Evolutionary conservation across 768 basidiomycete species (phyloP).

Genomic region (Antrodiella citrinella): DNA sequence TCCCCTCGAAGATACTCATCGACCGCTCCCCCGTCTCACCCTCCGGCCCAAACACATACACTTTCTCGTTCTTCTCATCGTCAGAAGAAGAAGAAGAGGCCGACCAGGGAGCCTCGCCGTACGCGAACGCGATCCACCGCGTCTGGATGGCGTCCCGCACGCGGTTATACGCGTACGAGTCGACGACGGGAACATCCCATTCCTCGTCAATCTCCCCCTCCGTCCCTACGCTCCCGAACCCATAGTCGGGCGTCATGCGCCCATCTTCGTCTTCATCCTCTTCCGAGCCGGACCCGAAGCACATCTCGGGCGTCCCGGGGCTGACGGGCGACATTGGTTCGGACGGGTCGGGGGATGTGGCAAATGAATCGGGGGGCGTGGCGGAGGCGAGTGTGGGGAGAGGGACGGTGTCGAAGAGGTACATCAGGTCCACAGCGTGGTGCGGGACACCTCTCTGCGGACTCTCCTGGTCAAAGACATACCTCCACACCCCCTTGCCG

Average conservation of each 20-base stretch:
- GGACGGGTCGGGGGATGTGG: constrained; percentile 12
- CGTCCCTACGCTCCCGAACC: constrained; percentile 27
- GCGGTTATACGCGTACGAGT: constrained; percentile 56
- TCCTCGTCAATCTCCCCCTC: constrained; percentile 29
- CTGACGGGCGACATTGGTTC: constrained; percentile 2
- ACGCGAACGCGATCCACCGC: constrained; percentile 67
- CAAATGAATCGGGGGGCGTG: constrained; percentile 13
- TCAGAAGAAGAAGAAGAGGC: not conserved
- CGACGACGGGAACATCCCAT: constrained; percentile 53
- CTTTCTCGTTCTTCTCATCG: constrained; percentile 43
- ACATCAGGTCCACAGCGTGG: constrained; percentile 65
- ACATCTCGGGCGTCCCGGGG: constrained; percentile 18
- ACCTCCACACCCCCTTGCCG: constrained; percentile 66
- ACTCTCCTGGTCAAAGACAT: constrained; percentile 77
- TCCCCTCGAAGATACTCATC: constrained; percentile 53
- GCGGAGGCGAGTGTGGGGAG: constrained; percentile 30
- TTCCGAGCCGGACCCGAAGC: constrained; percentile 25
- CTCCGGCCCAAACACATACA: constrained; percentile 77
- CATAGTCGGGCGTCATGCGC: constrained; percentile 13
- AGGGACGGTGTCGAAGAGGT: constrained; percentile 72
- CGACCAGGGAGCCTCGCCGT: constrained; percentile 67
- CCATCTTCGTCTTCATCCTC: constrained; percentile 16
- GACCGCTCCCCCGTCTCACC: constrained; percentile 74
- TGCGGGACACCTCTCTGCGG: constrained; percentile 57
- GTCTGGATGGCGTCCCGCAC: constrained; percentile 68